Evolutionary conservation across 345 rosid genomes (phyloP), one percentile per base, ranked within the genome.

Genomic region (Citrus hindsii): DNA sequence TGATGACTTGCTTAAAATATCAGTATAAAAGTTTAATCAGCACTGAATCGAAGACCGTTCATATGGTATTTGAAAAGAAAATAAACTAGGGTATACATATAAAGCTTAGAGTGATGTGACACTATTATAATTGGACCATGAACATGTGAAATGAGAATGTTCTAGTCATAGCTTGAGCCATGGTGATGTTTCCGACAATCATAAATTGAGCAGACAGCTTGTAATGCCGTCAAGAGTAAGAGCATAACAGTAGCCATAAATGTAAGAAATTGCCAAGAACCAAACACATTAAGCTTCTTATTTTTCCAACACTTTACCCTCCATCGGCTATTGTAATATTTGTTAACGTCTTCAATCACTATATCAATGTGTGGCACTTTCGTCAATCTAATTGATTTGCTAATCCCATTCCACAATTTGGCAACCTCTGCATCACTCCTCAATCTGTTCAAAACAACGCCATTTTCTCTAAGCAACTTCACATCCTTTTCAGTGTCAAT

Each of bases 331-430:
- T 86, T 80, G 79, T 92, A 84, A 46, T 85, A 81, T 82, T 78
- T 83, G 81, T 91, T 92, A 33, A 94, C 92, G 70, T 90, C 97
- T 55, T 88, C 92, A 66, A 93, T 91, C 74, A 84, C 89, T 79
- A 85, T 85, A 76, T 92, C 97, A 62, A 94, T 77, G 76, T 86
- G 83, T 0, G 83, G 81, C 19, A 90, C 98, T 84, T 83, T 92
- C 13, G 93, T 90, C 33, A 94, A 58, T 79, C 87, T 84, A 35
- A 90, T 81, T 0, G 91, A 90, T 76, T 83, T 90, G 75, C 83
- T 93, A 95, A 93, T 92, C 75, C 97, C 97, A 69, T 94, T 94
- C 92, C 94, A 90, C 75, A 94, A 56, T 6, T 84, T 82, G 1
- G 97, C 94, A 37, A 79, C 96, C 81, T 92, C 97, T 72, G 53